Percentiles rank a stretch among this genome's conserved stretches.
These are phyloP conservation scores for Globisporangium viniferum DNA, from an alignment of 352 stramenopile genomes.

Conservation along the genomic window DNA sequence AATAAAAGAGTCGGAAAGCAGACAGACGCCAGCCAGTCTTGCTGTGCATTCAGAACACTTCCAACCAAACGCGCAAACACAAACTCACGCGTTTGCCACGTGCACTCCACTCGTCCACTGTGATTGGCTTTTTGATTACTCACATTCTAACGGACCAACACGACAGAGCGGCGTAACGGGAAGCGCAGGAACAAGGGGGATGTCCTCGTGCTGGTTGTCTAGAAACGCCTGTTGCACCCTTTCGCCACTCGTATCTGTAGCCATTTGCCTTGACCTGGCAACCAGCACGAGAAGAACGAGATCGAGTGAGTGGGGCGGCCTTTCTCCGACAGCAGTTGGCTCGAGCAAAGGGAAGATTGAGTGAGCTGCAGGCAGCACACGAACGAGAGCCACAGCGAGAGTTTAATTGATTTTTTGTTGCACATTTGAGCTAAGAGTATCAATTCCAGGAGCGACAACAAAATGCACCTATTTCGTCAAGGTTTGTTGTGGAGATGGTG, in stretches of 20 bases:
- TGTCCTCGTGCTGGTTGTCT: neutral
- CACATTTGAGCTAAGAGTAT: neutral
- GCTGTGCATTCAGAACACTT: neutral
- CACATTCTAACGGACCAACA: neutral
- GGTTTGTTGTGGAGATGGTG: neutral
- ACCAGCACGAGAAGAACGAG: constrained; percentile 5
- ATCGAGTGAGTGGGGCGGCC: neutral
- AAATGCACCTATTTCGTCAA: neutral
- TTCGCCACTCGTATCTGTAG: constrained; percentile 1
- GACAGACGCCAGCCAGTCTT: neutral
- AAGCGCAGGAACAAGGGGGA: neutral
- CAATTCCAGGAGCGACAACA: neutral
- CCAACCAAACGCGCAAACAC: neutral
- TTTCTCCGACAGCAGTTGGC: neutral
- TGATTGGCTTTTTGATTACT: neutral
- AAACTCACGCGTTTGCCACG: neutral
- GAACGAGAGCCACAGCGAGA: neutral
- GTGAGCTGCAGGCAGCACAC: neutral
- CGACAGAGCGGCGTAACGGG: neutral
- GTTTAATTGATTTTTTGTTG: neutral
- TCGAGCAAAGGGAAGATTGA: neutral
- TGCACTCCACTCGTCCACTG: neutral
- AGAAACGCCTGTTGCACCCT: neutral
- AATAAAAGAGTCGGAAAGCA: neutral
- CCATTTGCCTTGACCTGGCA: neutral